phyloP scores from a whole-genome alignment of 1,284 basidiomycete genomes.

The Xerocomus nothofagi region DNA sequence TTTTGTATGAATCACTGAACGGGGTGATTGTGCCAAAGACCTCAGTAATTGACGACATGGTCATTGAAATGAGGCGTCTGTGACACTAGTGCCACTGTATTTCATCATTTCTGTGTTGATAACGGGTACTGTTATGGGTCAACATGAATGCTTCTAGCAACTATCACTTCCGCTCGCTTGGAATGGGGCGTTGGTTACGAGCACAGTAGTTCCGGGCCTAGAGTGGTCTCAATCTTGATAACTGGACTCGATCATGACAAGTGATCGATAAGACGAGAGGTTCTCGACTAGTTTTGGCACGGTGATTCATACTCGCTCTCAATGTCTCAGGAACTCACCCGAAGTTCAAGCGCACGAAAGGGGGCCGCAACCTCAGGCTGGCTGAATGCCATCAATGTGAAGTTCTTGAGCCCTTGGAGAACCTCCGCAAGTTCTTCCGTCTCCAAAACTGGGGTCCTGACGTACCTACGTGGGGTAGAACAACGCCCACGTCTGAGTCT shows the following conservation, averaged over 20 bases:
- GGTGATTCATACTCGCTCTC: neutral
- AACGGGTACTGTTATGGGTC: neutral
- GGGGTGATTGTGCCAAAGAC: constrained; percentile 9
- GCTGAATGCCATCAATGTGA: neutral
- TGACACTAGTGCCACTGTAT: neutral
- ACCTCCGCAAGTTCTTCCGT: too few relatives aligned
- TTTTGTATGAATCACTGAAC: neutral
- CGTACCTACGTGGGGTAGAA: neutral
- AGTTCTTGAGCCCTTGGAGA: too few relatives aligned
- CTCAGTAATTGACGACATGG: neutral
- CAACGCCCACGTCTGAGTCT: too few relatives aligned
- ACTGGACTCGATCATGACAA: neutral
- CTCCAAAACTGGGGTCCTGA: neutral
- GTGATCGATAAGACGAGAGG: neutral
- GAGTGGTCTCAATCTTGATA: neutral
- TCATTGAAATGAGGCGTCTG: neutral
- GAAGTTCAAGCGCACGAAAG: neutral
- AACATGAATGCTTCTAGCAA: too few relatives aligned
- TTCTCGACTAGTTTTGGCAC: neutral
- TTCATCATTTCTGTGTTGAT: neutral
- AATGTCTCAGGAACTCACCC: neutral
- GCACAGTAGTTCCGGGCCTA: neutral
- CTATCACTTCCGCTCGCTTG: too few relatives aligned
- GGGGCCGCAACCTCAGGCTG: neutral
- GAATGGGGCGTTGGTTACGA: too few relatives aligned